A percentile compares a stretch with the other conserved stretches of the same genome.
Evolutionary conservation across 805 yeast genomes (phyloP).

Genomic region (Candida peoriensis): DNA sequence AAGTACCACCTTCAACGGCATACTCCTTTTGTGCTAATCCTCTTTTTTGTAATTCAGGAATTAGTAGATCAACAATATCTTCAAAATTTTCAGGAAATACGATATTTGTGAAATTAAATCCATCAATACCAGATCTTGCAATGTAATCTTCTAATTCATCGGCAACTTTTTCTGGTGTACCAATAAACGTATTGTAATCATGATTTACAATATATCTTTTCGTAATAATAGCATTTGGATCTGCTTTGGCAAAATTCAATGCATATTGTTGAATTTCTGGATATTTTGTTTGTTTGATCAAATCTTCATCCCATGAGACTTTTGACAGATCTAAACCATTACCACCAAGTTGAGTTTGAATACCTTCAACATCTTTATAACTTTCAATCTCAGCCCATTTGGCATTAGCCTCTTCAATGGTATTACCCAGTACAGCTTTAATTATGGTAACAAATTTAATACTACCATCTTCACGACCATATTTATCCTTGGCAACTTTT

Average conservation of each 20-base stretch:
- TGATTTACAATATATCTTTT: constrained; percentile 3
- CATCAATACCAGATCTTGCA: constrained; percentile 35
- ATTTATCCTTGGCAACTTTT: constrained; percentile 27
- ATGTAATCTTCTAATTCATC: constrained; percentile 35
- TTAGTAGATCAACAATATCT: constrained; percentile 29
- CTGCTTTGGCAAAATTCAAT: constrained; percentile 8
- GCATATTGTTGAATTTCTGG: constrained; percentile 17
- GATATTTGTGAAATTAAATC: constrained; percentile 35
- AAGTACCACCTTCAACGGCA: constrained; percentile 9
- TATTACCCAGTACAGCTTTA: constrained; percentile 32
- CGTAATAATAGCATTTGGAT: constrained; percentile 2
- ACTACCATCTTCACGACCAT: constrained; percentile 31
- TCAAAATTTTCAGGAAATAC: constrained; percentile 34
- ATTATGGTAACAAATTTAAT: constrained; percentile 35
- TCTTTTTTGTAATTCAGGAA: constrained; percentile 31
- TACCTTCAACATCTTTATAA: constrained; percentile 36
- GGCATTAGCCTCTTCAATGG: constrained; percentile 35
- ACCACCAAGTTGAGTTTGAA: constrained; percentile 39
- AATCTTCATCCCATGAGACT: constrained; percentile 16
- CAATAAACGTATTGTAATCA: constrained; percentile 2
- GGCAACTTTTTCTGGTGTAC: constrained; percentile 26
- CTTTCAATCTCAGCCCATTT: constrained; percentile 27
- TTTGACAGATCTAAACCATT: constrained; percentile 33
- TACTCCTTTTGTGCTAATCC: constrained; percentile 29
- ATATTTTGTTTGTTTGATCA: constrained; percentile 3